phyloP scores from a whole-genome alignment of 202 grass and related monocot species.

The Zizania palustris region DNA sequence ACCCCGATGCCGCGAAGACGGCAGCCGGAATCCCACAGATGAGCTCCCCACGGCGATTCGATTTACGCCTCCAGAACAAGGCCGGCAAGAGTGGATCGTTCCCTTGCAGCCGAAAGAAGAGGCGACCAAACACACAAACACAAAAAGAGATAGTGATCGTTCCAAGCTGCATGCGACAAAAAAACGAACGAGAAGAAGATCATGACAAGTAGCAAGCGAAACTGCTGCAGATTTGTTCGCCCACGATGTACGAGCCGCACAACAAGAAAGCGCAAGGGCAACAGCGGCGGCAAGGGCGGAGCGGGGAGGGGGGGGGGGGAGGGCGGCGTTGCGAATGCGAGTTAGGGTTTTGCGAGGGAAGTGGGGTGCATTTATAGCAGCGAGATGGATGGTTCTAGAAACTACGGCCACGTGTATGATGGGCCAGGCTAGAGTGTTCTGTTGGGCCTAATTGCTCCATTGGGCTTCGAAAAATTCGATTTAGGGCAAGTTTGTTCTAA shows the following conservation, averaged over 20 bases:
- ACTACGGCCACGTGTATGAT: not conserved
- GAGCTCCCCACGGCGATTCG: not conserved
- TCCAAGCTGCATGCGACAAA: not conserved
- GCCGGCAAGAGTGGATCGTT: constrained; percentile 45
- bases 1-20: not conserved
- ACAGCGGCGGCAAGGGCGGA: not conserved
- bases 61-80: constrained; percentile 65
- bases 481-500: too few relatives aligned
- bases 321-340: not conserved
- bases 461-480: not conserved
- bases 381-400: constrained; percentile 9
- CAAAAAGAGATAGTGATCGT: not conserved
- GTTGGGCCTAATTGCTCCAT: not conserved
- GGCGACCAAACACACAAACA: constrained; percentile 1
- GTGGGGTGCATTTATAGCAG: constrained; percentile 27
- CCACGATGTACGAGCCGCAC: not conserved
- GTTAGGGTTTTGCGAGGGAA: not conserved
- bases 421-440: not conserved
- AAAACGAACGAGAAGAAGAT: not conserved
- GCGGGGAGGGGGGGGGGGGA: not conserved
- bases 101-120: constrained; percentile 68
- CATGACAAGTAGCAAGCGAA: not conserved
- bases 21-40: not conserved
- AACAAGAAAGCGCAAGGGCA: too few relatives aligned
- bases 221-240: not conserved